These are phyloP conservation scores for Didymella glomerata DNA, from an alignment of 2,329 filamentous ascomycete genomes.

Conservation along the genomic window DNA sequence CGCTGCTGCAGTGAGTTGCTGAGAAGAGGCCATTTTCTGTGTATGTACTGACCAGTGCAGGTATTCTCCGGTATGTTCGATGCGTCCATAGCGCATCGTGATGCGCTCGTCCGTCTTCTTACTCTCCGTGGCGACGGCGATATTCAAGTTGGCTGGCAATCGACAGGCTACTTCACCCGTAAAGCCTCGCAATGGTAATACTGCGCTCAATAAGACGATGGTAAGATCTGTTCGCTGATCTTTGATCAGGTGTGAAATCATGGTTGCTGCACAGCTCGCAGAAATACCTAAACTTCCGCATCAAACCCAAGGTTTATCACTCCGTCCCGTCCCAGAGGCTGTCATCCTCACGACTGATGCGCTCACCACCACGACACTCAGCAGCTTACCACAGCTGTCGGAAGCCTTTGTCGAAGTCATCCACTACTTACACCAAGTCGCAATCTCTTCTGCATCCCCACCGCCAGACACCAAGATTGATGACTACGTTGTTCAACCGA, in stretches of 20 bases:
- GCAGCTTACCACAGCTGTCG: slow-evolving; percentile 24
- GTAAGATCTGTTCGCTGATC: not conserved
- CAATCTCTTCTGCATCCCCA: slow-evolving; percentile 15
- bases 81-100: slow-evolving; percentile 29
- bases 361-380: slow-evolving; percentile 23
- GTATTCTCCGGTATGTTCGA: slow-evolving; percentile 29
- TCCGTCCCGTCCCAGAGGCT: slow-evolving; percentile 23
- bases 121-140: slow-evolving; percentile 29
- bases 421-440: slow-evolving; percentile 26
- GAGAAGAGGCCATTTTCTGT: no score
- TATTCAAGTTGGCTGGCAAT: slow-evolving; percentile 23
- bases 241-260: slow-evolving; percentile 31
- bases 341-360: slow-evolving; percentile 19
- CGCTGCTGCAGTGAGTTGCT: slow-evolving; percentile 30
- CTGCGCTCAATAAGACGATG: not conserved
- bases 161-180: slow-evolving; percentile 21
- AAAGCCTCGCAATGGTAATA: slow-evolving; percentile 33
- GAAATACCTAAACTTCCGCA: slow-evolving; percentile 28
- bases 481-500: slow-evolving; percentile 23
- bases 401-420: slow-evolving; percentile 23
- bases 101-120: slow-evolving; percentile 30
- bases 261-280: slow-evolving; percentile 30
- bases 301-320: slow-evolving; percentile 1
- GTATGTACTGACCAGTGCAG: not conserved
- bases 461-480: slow-evolving; percentile 20